These are phyloP conservation scores for Vanrija sp. DNA, from an alignment of 1,284 basidiomycete species.

Conservation along the genomic window DNA sequence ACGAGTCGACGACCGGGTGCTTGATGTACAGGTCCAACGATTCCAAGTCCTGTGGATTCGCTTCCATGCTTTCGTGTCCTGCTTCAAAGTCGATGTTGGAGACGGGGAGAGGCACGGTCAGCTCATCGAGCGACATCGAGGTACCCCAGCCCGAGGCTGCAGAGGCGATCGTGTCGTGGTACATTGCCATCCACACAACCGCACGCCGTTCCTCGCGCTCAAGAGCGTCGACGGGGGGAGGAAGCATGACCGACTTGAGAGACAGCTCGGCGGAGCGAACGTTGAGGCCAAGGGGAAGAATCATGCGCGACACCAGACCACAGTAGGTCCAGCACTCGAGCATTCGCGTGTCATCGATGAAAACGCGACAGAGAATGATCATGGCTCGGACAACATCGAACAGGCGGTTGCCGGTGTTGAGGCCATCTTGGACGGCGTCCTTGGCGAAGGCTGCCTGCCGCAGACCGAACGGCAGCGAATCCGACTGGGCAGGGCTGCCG, in stretches of 20 bases:
- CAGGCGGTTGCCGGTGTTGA: conserved; percentile 42
- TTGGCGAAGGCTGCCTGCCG: conserved; percentile 40
- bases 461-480: conserved; percentile 24
- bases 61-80: conserved; percentile 30
- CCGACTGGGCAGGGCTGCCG: background rate
- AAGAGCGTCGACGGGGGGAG: conserved; percentile 39
- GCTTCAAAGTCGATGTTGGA: conserved; percentile 33
- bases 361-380: conserved; percentile 44
- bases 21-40: conserved; percentile 44
- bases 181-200: conserved; percentile 45
- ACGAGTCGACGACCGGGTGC: conserved; percentile 45
- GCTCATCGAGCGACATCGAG: conserved; percentile 43
- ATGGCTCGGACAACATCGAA: conserved; percentile 46
- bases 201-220: conserved; percentile 46
- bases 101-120: conserved; percentile 41
- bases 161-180: conserved; percentile 42
- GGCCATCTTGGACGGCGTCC: conserved; percentile 37
- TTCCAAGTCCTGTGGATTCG: conserved; percentile 46
- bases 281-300: conserved; percentile 45
- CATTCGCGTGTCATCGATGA: conserved; percentile 48
- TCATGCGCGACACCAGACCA: conserved; percentile 43
- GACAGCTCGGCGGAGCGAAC: conserved; percentile 42
- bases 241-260: conserved; percentile 43
- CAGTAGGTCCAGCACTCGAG: conserved; percentile 47
- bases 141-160: conserved; percentile 46